phyloP scores from a whole-genome alignment of 495 filamentous ascomycete genomes.

The Penicillium manginii region DNA sequence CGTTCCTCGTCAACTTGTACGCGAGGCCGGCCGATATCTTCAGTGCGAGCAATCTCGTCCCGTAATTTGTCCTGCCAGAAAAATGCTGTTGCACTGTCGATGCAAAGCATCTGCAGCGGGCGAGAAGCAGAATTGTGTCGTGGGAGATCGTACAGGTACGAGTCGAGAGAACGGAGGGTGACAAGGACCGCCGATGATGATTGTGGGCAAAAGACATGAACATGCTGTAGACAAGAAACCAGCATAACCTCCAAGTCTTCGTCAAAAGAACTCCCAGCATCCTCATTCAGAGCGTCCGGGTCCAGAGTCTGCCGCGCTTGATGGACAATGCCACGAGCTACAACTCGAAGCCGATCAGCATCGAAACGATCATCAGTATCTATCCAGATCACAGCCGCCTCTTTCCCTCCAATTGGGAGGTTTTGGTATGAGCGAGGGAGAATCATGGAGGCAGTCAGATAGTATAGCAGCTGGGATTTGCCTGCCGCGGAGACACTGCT shows the following conservation, averaged over 20 bases:
- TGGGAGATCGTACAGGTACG: slow-evolving; percentile 54
- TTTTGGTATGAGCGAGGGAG: slow-evolving; percentile 50
- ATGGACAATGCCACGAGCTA: slow-evolving; percentile 36
- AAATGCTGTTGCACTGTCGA: slow-evolving; percentile 62
- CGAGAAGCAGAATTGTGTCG: slow-evolving; percentile 53
- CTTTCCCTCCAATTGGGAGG: slow-evolving; percentile 47
- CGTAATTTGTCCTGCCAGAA: slow-evolving; percentile 58
- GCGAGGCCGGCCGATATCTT: slow-evolving; percentile 39
- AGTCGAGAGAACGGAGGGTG: slow-evolving; percentile 50
- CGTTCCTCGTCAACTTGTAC: slow-evolving; percentile 39
- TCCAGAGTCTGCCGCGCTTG: slow-evolving; percentile 12
- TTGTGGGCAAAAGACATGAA: slow-evolving; percentile 61
- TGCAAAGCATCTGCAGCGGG: slow-evolving; percentile 50
- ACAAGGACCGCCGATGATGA: slow-evolving; percentile 55
- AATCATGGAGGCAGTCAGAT: slow-evolving; percentile 61
- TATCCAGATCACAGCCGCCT: slow-evolving; percentile 66
- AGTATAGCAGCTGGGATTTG: slow-evolving; percentile 71
- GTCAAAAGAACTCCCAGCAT: background rate
- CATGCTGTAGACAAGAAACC: slow-evolving; percentile 43
- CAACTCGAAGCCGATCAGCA: slow-evolving; percentile 54
- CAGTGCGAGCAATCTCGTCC: slow-evolving; percentile 48
- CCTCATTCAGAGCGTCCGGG: background rate
- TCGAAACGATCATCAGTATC: slow-evolving; percentile 74
- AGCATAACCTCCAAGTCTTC: slow-evolving; percentile 35
- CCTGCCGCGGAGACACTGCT: slow-evolving; percentile 59